Conservation (phyloP, 371 early-diverging fungal species). For the Rhizomucor miehei region DNA sequence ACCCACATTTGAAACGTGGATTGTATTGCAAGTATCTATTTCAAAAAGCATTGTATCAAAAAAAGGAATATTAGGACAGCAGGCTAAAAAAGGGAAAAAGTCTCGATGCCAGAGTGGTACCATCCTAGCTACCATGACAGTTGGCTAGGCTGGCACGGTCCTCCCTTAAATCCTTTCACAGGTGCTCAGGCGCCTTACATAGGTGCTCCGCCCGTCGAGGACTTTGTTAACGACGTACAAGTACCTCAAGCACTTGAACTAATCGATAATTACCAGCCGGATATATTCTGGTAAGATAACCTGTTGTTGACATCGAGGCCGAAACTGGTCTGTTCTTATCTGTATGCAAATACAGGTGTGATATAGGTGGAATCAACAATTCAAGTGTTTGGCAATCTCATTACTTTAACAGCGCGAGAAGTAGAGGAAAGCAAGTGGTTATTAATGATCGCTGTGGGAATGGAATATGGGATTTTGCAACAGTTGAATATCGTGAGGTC, state of each 20-base stretch:
- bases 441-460: slow-evolving; percentile 36
- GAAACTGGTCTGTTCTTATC: background rate
- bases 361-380: slow-evolving; percentile 42
- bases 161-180: slow-evolving; percentile 28
- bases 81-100: no score
- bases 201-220: slow-evolving; percentile 17
- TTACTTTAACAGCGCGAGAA: slow-evolving; percentile 21
- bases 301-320: background rate
- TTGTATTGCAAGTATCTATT: slow-evolving; percentile 26
- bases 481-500: slow-evolving; percentile 26
- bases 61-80: no score
- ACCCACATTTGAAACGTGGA: slow-evolving; percentile 33
- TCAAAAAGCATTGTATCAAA: no score
- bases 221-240: slow-evolving; percentile 37
- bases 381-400: slow-evolving; percentile 28
- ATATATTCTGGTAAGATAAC: slow-evolving; percentile 29
- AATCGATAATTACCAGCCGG: slow-evolving; percentile 22
- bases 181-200: slow-evolving; percentile 15
- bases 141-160: slow-evolving; percentile 28
- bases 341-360: slow-evolving; percentile 17
- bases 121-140: slow-evolving; percentile 27
- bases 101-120: slow-evolving; percentile 44
- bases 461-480: slow-evolving; percentile 33
- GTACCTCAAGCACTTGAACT: slow-evolving; percentile 35
- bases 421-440: slow-evolving; percentile 12